Evolutionary conservation across 1,139 yeast species (phyloP).

Genomic region (Nakaseomyces kungkrabaensis): DNA sequence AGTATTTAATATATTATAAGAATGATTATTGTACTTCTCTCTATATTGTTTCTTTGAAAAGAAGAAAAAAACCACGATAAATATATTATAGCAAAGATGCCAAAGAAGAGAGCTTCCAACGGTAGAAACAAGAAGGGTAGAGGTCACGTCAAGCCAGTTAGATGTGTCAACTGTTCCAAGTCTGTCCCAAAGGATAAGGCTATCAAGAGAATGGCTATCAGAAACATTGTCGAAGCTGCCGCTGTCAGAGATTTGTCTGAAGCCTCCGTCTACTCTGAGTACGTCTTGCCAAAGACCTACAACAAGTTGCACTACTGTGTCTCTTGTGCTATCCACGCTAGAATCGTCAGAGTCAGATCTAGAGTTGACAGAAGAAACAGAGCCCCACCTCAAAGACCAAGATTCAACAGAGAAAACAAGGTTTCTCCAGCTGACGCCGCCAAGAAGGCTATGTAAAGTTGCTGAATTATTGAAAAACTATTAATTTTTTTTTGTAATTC

Average conservation of each 20-base stretch:
- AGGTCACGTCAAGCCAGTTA: slow-evolving; percentile 99
- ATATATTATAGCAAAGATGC: slow-evolving; percentile 47
- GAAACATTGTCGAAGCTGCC: slow-evolving; percentile 99
- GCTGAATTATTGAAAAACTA: too few relatives aligned
- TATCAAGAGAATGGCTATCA: slow-evolving; percentile 99
- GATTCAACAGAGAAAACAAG: slow-evolving; percentile 87
- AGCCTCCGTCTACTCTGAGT: slow-evolving; percentile 98
- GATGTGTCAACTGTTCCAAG: slow-evolving; percentile 99
- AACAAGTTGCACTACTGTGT: slow-evolving; percentile 99
- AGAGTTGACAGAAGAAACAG: slow-evolving; percentile 98
- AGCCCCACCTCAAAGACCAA: slow-evolving; percentile 98
- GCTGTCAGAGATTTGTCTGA: slow-evolving; percentile 99
- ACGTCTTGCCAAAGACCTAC: slow-evolving; percentile 99
- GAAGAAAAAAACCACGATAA: neutral
- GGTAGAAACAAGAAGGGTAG: slow-evolving; percentile 99
- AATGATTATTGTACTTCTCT: too few relatives aligned
- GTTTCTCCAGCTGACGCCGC: slow-evolving; percentile 98
- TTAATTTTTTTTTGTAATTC: slow-evolving; percentile 1
- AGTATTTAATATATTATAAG: too few relatives aligned
- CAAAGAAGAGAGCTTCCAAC: slow-evolving; percentile 99
- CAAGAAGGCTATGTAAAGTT: slow-evolving; percentile 63
- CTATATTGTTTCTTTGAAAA: too few relatives aligned
- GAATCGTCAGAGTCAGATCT: slow-evolving; percentile 99
- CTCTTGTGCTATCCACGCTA: slow-evolving; percentile 99
- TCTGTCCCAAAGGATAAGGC: slow-evolving; percentile 99